Percentiles rank a stretch among this genome's conserved stretches.
Conservation (phyloP, 768 basidiomycete genomes). For the Pisolithus marmoratus region DNA sequence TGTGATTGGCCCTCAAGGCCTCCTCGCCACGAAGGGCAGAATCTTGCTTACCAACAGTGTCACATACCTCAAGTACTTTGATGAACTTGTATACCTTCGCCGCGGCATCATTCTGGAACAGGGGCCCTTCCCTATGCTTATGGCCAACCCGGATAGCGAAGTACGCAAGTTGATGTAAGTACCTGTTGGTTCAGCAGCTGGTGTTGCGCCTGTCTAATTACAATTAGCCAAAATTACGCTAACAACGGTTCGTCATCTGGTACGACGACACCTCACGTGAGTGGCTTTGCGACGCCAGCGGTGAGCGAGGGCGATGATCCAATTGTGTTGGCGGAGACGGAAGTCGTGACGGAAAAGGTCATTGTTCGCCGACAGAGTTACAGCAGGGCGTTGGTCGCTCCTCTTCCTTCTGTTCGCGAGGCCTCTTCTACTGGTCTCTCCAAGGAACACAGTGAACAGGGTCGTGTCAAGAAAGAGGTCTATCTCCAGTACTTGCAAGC, state of each 20-base stretch:
- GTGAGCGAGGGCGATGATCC: constrained; percentile 17
- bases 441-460: constrained; percentile 74
- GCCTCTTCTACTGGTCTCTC: constrained; percentile 42
- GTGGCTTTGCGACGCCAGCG: constrained; percentile 18
- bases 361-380: constrained; percentile 53
- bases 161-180: constrained; percentile 72
- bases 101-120: constrained; percentile 78
- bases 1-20: constrained; percentile 80
- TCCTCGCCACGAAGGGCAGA: constrained; percentile 78
- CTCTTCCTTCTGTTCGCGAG: constrained; percentile 34
- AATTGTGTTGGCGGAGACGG: constrained; percentile 19
- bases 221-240: constrained; percentile 42
- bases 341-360: constrained; percentile 50
- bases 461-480: constrained; percentile 71
- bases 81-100: constrained; percentile 69
- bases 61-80: constrained; percentile 72
- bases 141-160: constrained; percentile 57
- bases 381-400: constrained; percentile 46
- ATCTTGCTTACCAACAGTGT: constrained; percentile 85
- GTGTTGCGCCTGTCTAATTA: background rate
- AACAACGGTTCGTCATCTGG: constrained; percentile 35
- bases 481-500: constrained; percentile 77
- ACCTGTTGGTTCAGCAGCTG: background rate
- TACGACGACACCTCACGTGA: constrained; percentile 45
- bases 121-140: constrained; percentile 58